phyloP scores from a whole-genome alignment of 2,329 filamentous ascomycete species.

The Juglanconis sp. region DNA sequence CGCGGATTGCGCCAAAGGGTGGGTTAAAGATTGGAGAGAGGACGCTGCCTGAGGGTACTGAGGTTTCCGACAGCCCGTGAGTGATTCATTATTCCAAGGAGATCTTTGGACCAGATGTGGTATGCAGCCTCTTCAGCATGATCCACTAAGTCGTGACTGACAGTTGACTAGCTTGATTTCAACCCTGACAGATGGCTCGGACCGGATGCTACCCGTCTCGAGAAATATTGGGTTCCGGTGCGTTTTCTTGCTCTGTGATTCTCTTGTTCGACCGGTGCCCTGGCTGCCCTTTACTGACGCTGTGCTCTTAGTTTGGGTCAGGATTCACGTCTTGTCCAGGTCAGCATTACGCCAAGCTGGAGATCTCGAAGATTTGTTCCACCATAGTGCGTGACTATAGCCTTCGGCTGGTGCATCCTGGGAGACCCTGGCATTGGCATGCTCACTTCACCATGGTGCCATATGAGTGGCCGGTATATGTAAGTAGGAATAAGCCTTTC shows the following conservation, averaged over 20 bases:
- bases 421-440: conserved; percentile 16
- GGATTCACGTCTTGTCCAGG: conserved; percentile 20
- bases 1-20: conserved; percentile 24
- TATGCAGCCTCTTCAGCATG: neutral
- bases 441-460: conserved; percentile 20
- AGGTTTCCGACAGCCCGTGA: conserved; percentile 25
- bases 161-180: conserved; percentile 16
- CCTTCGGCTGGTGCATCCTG: conserved; percentile 17
- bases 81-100: conserved; percentile 27
- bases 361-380: conserved; percentile 19
- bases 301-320: conserved; percentile 10
- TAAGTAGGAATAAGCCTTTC: conserved; percentile 6
- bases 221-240: conserved; percentile 24
- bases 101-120: conserved; percentile 23
- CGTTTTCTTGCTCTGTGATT: no score
- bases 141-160: neutral
- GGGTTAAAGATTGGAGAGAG: conserved; percentile 26
- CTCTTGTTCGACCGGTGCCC: conserved; percentile 4
- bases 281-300: no score
- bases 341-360: conserved; percentile 18
- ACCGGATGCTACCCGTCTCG: conserved; percentile 16
- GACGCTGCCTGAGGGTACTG: conserved; percentile 27
- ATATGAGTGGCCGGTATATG: conserved; percentile 19
- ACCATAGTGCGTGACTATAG: conserved; percentile 20
- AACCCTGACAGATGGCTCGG: conserved; percentile 24